phyloP scores from a whole-genome alignment of 2,329 filamentous ascomycete species.

The Knufia petricola region DNA sequence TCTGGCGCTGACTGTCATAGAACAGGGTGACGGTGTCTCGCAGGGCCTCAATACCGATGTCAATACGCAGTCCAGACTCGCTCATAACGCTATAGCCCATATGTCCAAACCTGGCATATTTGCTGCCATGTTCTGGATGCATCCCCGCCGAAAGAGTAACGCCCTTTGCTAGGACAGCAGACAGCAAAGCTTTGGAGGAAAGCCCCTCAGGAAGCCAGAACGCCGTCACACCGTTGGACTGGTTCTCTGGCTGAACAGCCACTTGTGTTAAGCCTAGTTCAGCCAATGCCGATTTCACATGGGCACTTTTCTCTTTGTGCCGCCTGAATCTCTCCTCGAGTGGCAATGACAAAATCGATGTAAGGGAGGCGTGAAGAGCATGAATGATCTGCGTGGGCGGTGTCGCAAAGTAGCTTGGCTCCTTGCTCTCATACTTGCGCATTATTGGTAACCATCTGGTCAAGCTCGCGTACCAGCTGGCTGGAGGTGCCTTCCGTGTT shows the following conservation, averaged over 20 bases:
- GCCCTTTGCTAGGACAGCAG: constrained; percentile 71
- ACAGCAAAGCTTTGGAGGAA: constrained; percentile 69
- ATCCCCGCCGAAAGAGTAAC: constrained; percentile 90
- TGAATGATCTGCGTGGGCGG: constrained; percentile 88
- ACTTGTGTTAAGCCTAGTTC: constrained; percentile 79
- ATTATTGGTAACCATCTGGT: constrained; percentile 98
- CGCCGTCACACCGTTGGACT: constrained; percentile 94
- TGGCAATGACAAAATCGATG: constrained; percentile 69
- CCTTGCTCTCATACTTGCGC: constrained; percentile 96
- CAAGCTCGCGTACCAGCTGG: constrained; percentile 91
- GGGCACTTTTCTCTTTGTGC: constrained; percentile 69
- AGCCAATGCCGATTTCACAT: constrained; percentile 71
- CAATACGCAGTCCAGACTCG: constrained; percentile 66
- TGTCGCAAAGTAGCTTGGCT: constrained; percentile 95
- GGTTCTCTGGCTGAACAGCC: constrained; percentile 72
- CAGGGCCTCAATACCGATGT: constrained; percentile 69
- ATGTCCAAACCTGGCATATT: constrained; percentile 91
- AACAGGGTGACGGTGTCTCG: constrained; percentile 61
- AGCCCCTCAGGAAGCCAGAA: constrained; percentile 84
- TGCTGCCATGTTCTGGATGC: constrained; percentile 86
- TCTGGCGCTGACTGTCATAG: too few relatives aligned
- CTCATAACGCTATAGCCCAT: constrained; percentile 93
- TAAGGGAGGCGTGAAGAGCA: constrained; percentile 79
- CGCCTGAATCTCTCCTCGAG: constrained; percentile 71
- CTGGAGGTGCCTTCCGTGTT: constrained; percentile 66